phyloP scores from a whole-genome alignment of 192 early-diverging fungal species.

The Backusella mclennaniae region DNA sequence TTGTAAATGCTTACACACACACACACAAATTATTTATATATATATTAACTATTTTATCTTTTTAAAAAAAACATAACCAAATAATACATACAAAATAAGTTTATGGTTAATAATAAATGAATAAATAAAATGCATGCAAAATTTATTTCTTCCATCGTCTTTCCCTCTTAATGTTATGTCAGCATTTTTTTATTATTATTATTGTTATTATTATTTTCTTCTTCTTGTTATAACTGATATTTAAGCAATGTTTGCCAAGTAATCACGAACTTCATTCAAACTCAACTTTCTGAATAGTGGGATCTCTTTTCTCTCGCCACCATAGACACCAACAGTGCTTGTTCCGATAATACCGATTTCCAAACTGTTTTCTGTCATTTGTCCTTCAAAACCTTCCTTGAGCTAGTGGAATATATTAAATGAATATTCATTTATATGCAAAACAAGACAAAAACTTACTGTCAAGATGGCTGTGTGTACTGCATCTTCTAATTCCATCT shows the following conservation, averaged over 20 bases:
- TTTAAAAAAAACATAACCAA: neutral
- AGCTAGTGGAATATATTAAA: conserved; percentile 38
- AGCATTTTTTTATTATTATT: neutral
- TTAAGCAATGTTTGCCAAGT: conserved; percentile 93
- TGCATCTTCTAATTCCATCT: conserved; percentile 97
- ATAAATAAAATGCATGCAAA: neutral
- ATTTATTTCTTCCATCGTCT: neutral
- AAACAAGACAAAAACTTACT: conserved; percentile 16
- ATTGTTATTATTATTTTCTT: neutral
- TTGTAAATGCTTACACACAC: neutral
- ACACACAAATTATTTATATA: neutral
- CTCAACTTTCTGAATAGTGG: conserved; percentile 82
- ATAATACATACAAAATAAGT: neutral
- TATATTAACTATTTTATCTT: neutral
- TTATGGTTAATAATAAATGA: neutral
- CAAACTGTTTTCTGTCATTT: conserved; percentile 93
- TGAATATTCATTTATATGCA: neutral
- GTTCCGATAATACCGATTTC: conserved; percentile 89
- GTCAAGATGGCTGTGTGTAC: conserved; percentile 99
- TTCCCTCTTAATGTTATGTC: neutral
- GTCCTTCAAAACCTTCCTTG: conserved; percentile 99
- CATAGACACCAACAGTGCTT: conserved; percentile 48
- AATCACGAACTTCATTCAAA: conserved; percentile 90
- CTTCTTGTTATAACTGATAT: neutral
- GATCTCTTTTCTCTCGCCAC: conserved; percentile 57